Conservation (phyloP, 306 rosid genomes). For the Sphenostylis stenocarpa region DNA sequence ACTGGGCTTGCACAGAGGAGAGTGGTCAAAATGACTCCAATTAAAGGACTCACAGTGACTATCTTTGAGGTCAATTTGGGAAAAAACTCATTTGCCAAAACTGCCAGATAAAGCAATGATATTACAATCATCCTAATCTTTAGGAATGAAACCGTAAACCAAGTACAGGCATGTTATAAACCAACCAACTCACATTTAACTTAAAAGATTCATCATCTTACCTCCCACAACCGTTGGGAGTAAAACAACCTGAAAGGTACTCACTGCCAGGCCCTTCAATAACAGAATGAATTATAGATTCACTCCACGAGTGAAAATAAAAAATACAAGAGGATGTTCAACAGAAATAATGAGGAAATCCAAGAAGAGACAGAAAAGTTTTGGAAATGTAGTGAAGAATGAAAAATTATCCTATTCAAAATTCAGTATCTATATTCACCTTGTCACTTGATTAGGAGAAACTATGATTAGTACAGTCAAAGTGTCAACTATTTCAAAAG, state of each 20-base stretch:
- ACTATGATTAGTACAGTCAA: not conserved
- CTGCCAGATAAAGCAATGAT: slow-evolving; percentile 55
- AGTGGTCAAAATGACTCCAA: slow-evolving; percentile 91
- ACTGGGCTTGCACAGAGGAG: slow-evolving; percentile 96
- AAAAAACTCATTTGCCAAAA: slow-evolving; percentile 85
- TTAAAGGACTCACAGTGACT: slow-evolving; percentile 64
- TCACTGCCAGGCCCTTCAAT: slow-evolving; percentile 79
- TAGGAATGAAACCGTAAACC: slow-evolving; percentile 22
- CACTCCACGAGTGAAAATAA: slow-evolving; percentile 9
- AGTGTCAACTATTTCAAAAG: not conserved
- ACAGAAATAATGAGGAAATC: not conserved
- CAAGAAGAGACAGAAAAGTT: not conserved
- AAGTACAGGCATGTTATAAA: not conserved
- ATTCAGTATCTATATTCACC: slow-evolving; percentile 6
- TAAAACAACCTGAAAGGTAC: slow-evolving; percentile 97
- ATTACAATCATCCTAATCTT: slow-evolving; percentile 7
- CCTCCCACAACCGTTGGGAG: slow-evolving; percentile 92
- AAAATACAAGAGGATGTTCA: slow-evolving; percentile 18
- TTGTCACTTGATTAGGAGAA: slow-evolving; percentile 5
- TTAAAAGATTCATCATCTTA: slow-evolving; percentile 42
- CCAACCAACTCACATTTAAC: slow-evolving; percentile 9
- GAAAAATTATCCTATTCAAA: not conserved
- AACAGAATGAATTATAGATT: slow-evolving; percentile 17
- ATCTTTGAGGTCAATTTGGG: slow-evolving; percentile 93
- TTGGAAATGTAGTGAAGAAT: not conserved